Conservation (phyloP, 345 rosid genomes). For the Camelina sativa region DNA sequence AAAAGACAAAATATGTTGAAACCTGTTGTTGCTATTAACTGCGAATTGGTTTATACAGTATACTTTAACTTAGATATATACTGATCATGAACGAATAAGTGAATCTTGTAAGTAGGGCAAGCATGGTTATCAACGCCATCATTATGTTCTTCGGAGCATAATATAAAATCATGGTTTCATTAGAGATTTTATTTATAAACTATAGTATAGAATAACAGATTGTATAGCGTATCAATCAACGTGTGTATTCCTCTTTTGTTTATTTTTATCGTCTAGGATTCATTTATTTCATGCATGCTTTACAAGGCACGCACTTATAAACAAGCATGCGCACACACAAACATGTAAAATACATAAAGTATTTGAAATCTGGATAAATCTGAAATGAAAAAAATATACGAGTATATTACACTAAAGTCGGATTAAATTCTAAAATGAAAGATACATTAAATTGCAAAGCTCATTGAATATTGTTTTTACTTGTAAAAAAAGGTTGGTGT, state of each 20-base stretch:
- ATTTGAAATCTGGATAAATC: neutral
- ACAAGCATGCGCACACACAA: conserved; percentile 29
- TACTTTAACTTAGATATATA: neutral
- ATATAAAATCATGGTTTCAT: neutral
- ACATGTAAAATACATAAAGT: conserved; percentile 10
- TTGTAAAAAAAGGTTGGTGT: neutral
- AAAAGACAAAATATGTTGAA: too few relatives aligned
- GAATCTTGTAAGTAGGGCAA: conserved; percentile 45
- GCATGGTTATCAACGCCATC: conserved; percentile 39
- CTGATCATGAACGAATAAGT: conserved; percentile 30
- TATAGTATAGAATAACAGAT: too few relatives aligned
- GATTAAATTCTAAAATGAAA: neutral
- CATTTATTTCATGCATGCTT: conserved; percentile 29
- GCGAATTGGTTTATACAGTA: neutral
- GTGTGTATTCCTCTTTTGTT: neutral
- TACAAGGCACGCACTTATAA: conserved; percentile 14
- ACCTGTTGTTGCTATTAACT: neutral
- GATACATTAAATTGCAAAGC: neutral
- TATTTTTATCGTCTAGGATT: neutral
- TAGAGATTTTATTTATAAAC: neutral
- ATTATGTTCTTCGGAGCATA: conserved; percentile 32
- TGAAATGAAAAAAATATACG: too few relatives aligned
- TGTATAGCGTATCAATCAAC: too few relatives aligned
- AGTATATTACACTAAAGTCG: neutral
- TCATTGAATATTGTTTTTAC: neutral